Evolutionary conservation across 2,329 filamentous ascomycete genomes (phyloP), one percentile per base, ranked within the genome.

Genomic region (Didymella sp.): DNA sequence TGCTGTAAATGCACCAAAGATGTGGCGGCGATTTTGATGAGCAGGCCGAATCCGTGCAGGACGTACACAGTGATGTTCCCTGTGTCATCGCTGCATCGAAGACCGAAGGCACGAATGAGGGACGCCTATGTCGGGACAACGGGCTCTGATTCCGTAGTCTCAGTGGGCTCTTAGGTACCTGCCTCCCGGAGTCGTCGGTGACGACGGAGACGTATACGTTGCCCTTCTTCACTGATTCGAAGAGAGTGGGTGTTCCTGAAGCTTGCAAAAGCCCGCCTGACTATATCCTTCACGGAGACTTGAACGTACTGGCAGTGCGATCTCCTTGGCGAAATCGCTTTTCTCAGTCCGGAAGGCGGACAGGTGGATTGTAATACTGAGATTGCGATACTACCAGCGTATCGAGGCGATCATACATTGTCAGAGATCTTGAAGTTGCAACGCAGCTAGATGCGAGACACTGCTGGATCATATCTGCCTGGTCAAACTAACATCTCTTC

Each of bases 311-410:
- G 38, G 38, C 21, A 41, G 7, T 41, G 38, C 15, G 22, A 22
- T 17, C 70, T 76, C 17, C 62, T 75, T 0, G 71, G 68, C 0
- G 71, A 74, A 4, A 43, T 43, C n/a, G 24, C 19, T n/a, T 43
- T 43, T 9, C 25, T 43, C 6, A 2, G 7, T 2, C 40, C 40
- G 1, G 24, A 19, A n/a, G 40, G 40, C 3, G 40, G 40, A 2
- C 3, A 28, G 9, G 40, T 42, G 22, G 6, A 17, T 5, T 42
- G 40, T 22, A 40, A 40, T 7, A 4, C 22, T 3, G 24, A 2
- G 2, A 15, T 13, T 25, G 22, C 8, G 19, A 24, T 24, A 9
- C 7, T 5, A 28, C 12, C 27, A 5, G 4, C 27, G 27, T 11
- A 6, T 2, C 19, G 4, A 38, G 12, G 19, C 17, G 11, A 38